Conservation (phyloP, 108 stramenopile genomes). For the Nitzschia inconspicua region DNA sequence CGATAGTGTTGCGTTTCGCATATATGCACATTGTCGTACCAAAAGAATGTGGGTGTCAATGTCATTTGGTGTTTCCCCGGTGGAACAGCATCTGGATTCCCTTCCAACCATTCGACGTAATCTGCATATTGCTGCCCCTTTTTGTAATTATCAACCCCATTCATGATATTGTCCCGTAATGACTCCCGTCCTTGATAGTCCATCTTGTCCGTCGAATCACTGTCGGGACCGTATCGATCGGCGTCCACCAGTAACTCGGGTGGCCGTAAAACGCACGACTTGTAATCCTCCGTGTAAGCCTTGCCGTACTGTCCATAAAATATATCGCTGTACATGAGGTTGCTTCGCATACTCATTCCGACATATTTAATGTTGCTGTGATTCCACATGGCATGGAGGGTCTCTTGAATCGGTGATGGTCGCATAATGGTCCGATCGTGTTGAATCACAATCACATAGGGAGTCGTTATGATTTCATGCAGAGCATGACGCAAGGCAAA, state of each 20-base stretch:
- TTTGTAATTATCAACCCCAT: constrained; percentile 44
- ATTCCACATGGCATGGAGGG: constrained; percentile 57
- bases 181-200: constrained; percentile 25
- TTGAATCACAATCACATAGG: constrained; percentile 86
- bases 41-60: constrained; percentile 79
- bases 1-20: constrained; percentile 73
- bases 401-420: constrained; percentile 53
- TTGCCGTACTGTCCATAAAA: constrained; percentile 71
- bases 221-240: constrained; percentile 54
- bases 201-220: constrained; percentile 38
- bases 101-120: constrained; percentile 48
- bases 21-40: constrained; percentile 89
- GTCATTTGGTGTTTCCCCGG: constrained; percentile 52
- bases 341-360: constrained; percentile 72
- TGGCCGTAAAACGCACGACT: constrained; percentile 49
- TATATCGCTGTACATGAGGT: constrained; percentile 69
- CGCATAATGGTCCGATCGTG: constrained; percentile 90
- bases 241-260: constrained; percentile 51
- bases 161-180: constrained; percentile 34
- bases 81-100: constrained; percentile 14
- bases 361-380: constrained; percentile 67
- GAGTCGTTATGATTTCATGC: constrained; percentile 51
- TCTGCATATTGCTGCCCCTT: constrained; percentile 41
- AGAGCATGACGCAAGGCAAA: constrained; percentile 82
- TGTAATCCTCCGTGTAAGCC: constrained; percentile 47